Base-by-base conservation (phyloP, 2,329 filamentous ascomycete species). In the Phaeophleospora eucalypticola region DNA sequence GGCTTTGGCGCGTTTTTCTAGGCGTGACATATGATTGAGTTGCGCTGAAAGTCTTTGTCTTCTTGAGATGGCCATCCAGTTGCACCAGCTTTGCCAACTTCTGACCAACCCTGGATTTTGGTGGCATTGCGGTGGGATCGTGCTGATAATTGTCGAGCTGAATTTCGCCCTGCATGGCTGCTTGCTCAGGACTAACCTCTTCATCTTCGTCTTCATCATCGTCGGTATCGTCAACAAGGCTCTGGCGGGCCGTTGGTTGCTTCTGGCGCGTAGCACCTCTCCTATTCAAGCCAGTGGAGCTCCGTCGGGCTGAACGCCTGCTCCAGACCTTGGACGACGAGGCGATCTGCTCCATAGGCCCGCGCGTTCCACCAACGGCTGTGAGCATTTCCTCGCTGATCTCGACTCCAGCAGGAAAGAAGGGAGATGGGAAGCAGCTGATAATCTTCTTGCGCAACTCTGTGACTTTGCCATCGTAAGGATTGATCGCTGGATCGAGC, bases 371-470 rank as follows among this genome's bases (percentile, higher is more conserved):
- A 19, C 17, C 19, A 3, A 39, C 15, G 15, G 10, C 24, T 17
- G 37, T 14, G 24, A 47, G 45, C n/a, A 46, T 41, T 18, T 58
- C 60, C 3, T 64, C 64, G 35, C 68, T 61, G 33, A 71, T 58
- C 29, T 70, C 66, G 18, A 69, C 66, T 45, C 68, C 67, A 1
- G 65, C 60, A 0, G 76, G 74, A 10, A 77, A 62, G 49, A 74
- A 74, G 21, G 66, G 62, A n/a, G 60, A 60, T 12, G 71, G 66
- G 36, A 71, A 67, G 10, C 57, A 57, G 15, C 72, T 64, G 7
- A 78, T 71, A 44, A 82, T 77, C 36, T 73, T 72, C 18, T 68
- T 64, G 52, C 77, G 73, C 56, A 81, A 60, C 2, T 70, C 62
- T 40, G 69, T 68, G 14, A 81, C 70, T n/a, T 2, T 69, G 66